phyloP scores from a whole-genome alignment of 2,329 filamentous ascomycete species.

The Cladosporium austrohemisphaericum region DNA sequence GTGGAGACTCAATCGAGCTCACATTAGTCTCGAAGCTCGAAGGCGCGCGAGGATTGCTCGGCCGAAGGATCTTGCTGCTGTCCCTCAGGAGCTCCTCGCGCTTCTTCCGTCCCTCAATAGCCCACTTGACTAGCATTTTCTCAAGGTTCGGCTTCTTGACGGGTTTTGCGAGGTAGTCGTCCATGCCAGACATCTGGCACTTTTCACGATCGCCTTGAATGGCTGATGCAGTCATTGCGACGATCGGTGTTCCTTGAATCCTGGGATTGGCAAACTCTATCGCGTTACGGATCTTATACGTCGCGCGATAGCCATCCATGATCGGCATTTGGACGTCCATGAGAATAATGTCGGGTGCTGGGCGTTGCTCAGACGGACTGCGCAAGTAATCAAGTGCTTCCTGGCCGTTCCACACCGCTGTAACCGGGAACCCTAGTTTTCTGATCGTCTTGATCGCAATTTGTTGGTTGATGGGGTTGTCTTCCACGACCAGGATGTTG shows the following conservation, averaged over 20 bases:
- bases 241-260: conserved; percentile 63
- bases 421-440: conserved; percentile 68
- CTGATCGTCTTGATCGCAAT: conserved; percentile 72
- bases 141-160: conserved; percentile 66
- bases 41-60: conserved; percentile 17
- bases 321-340: conserved; percentile 49
- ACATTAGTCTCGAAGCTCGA: conserved; percentile 22
- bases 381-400: conserved; percentile 71
- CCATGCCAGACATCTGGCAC: conserved; percentile 70
- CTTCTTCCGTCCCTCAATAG: conserved; percentile 41
- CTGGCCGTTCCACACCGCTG: conserved; percentile 72
- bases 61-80: conserved; percentile 17
- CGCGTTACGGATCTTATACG: conserved; percentile 67
- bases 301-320: conserved; percentile 74
- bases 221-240: conserved; percentile 77
- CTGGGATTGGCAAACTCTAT: conserved; percentile 59
- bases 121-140: conserved; percentile 69
- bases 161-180: conserved; percentile 69
- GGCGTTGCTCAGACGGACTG: conserved; percentile 39
- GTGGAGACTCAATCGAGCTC: conserved; percentile 24
- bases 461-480: conserved; percentile 70
- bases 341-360: conserved; percentile 68
- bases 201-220: conserved; percentile 75
- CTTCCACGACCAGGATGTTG: conserved; percentile 74
- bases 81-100: conserved; percentile 24